Percentiles rank a stretch among this genome's conserved stretches.
Conservation (phyloP, 75 land plant genomes). For the Picea sitchensis region DNA sequence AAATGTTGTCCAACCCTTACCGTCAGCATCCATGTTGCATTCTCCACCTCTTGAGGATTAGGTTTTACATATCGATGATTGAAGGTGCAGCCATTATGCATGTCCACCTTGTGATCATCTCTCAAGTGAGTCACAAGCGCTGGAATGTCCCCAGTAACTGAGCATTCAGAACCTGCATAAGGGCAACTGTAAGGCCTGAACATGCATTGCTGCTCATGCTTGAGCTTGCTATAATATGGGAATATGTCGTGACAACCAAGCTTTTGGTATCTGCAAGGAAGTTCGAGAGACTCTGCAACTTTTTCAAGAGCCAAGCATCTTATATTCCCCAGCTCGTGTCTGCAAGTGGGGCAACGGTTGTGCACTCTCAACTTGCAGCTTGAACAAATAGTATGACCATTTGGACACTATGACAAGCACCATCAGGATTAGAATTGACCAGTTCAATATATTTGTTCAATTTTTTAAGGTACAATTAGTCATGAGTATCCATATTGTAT, state of each 20-base stretch:
- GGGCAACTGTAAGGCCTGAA: slow-evolving; percentile 63
- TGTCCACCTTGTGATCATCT: slow-evolving; percentile 60
- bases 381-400: slow-evolving; percentile 53
- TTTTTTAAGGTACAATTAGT: too few species aligned
- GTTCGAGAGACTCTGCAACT: slow-evolving; percentile 50
- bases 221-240: slow-evolving; percentile 62
- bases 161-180: slow-evolving; percentile 64
- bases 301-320: slow-evolving; percentile 55
- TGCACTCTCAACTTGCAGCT: slow-evolving; percentile 70
- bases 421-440: too few species aligned
- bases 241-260: slow-evolving; percentile 59
- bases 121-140: slow-evolving; percentile 47
- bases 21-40: slow-evolving; percentile 67
- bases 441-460: too few species aligned
- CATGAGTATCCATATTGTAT: too few species aligned
- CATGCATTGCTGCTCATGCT: slow-evolving; percentile 41
- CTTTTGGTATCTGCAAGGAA: slow-evolving; percentile 40
- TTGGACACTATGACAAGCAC: slow-evolving; percentile 33
- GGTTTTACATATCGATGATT: slow-evolving; percentile 64
- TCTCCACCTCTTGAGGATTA: slow-evolving; percentile 60
- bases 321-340: slow-evolving; percentile 73
- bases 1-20: slow-evolving; percentile 20
- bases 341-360: slow-evolving; percentile 74
- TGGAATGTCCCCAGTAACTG: slow-evolving; percentile 50
- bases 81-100: slow-evolving; percentile 57